Percentiles rank a stretch among this genome's conserved stretches.
Conservation (phyloP, 169 alveolate species). For the Eimeria maxima region DNA sequence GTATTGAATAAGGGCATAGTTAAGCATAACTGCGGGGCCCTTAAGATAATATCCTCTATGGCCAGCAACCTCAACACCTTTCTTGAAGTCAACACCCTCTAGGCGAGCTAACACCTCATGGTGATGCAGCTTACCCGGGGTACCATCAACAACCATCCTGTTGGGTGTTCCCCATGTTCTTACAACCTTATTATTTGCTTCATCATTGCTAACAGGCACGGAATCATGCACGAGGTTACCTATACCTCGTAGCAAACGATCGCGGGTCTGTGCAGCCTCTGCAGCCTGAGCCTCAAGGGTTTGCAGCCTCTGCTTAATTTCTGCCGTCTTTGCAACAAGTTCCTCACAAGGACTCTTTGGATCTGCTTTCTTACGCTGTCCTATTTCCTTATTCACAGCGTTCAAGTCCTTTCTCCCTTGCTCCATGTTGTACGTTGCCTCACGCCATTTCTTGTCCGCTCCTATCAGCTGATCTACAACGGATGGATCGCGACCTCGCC, state of each 20-base stretch:
- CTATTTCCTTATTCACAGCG: slow-evolving; percentile 85
- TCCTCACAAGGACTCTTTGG: slow-evolving; percentile 57
- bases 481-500: slow-evolving; percentile 79
- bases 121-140: slow-evolving; percentile 76
- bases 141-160: slow-evolving; percentile 53
- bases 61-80: slow-evolving; percentile 98
- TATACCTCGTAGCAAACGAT: slow-evolving; percentile 85
- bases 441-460: slow-evolving; percentile 92
- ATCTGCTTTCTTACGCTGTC: slow-evolving; percentile 86
- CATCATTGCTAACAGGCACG: slow-evolving; percentile 96
- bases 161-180: slow-evolving; percentile 77
- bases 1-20: slow-evolving; percentile 97
- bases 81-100: slow-evolving; percentile 95
- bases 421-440: slow-evolving; percentile 88
- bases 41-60: slow-evolving; percentile 98
- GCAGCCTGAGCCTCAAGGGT: slow-evolving; percentile 87
- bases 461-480: slow-evolving; percentile 85
- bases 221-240: slow-evolving; percentile 95
- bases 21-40: slow-evolving; percentile 97
- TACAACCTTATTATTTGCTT: slow-evolving; percentile 93
- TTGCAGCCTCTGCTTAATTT: slow-evolving; percentile 86
- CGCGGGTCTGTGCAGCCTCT: slow-evolving; percentile 87
- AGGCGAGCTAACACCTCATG: slow-evolving; percentile 92
- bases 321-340: background rate
- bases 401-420: slow-evolving; percentile 89